phyloP scores from a whole-genome alignment of 495 filamentous ascomycete genomes.

The Niebla homalea region DNA sequence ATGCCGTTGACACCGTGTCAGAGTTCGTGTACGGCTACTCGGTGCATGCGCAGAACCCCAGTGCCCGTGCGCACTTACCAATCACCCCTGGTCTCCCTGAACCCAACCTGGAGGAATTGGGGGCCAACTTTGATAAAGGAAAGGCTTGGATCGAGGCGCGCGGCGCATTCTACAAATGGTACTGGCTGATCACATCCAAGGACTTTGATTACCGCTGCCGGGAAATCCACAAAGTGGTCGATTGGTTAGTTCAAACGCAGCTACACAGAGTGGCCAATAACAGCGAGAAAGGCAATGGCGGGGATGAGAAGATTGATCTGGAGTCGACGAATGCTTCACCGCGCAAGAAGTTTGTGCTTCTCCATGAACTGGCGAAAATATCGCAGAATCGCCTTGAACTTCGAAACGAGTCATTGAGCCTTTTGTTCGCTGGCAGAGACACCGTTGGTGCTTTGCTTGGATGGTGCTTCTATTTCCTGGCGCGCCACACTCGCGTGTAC shows the following conservation, averaged over 20 bases:
- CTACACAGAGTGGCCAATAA: constrained; percentile 42
- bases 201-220: constrained; percentile 7
- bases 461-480: constrained; percentile 10
- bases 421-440: constrained; percentile 38
- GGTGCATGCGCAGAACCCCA: constrained; percentile 7
- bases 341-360: constrained; percentile 20
- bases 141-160: constrained; percentile 57
- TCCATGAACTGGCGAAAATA: constrained; percentile 47
- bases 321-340: not conserved
- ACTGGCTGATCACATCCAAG: constrained; percentile 39
- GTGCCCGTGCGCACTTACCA: constrained; percentile 4
- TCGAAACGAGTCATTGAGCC: constrained; percentile 49
- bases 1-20: constrained; percentile 70
- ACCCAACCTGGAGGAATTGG: constrained; percentile 48
- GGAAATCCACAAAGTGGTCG: constrained; percentile 5
- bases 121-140: constrained; percentile 52
- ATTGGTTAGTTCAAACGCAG: constrained; percentile 8
- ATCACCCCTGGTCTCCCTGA: constrained; percentile 52
- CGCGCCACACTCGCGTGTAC: constrained; percentile 4
- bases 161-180: constrained; percentile 44
- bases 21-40: constrained; percentile 48
- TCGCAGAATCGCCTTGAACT: constrained; percentile 46
- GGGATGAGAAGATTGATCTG: not conserved
- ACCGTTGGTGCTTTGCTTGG: constrained; percentile 29
- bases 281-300: constrained; percentile 11